A percentile compares a stretch with the other conserved stretches of the same genome.
These are phyloP conservation scores for Fragosphaeria purpurea DNA, from an alignment of 2,329 filamentous ascomycete species.

Conservation along the genomic window DNA sequence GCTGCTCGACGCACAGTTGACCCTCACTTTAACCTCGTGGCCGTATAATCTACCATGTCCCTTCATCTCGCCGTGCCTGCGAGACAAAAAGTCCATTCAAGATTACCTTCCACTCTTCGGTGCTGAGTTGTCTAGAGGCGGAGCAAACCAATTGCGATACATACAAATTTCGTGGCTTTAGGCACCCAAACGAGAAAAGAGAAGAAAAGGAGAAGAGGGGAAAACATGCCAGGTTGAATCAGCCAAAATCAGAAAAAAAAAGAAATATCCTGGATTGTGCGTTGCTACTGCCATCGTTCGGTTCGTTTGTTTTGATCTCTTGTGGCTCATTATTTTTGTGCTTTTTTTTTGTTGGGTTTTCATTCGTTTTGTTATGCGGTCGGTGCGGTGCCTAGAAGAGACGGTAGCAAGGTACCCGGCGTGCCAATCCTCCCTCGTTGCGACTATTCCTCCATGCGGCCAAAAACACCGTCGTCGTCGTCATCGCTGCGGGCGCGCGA, in stretches of 20 bases:
- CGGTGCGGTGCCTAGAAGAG: not conserved
- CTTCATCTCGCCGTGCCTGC: conserved; percentile 9
- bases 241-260: conserved; percentile 21
- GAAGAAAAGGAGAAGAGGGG: conserved; percentile 28
- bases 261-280: conserved; percentile 22
- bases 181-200: not conserved
- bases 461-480: conserved; percentile 92
- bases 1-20: conserved; percentile 53
- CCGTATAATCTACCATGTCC: conserved; percentile 19
- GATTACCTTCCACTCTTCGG: conserved; percentile 49
- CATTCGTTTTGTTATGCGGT: not conserved
- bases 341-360: not conserved
- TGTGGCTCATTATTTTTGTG: conserved; percentile 3
- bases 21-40: conserved; percentile 66
- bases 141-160: conserved; percentile 48
- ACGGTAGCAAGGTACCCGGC: not conserved
- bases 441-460: conserved; percentile 79
- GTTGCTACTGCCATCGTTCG: not conserved
- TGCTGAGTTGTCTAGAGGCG: conserved; percentile 53
- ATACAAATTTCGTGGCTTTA: conserved; percentile 1
- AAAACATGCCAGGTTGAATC: conserved; percentile 32
- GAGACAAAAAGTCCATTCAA: conserved; percentile 2
- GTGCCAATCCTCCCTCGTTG: not conserved
- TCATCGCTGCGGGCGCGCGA: conserved; percentile 65
- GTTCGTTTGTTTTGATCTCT: not conserved